Percentiles rank a stretch among this genome's conserved stretches.
Conservation (phyloP, 2,329 filamentous ascomycete genomes). For the Teratosphaeria zuluensis region DNA sequence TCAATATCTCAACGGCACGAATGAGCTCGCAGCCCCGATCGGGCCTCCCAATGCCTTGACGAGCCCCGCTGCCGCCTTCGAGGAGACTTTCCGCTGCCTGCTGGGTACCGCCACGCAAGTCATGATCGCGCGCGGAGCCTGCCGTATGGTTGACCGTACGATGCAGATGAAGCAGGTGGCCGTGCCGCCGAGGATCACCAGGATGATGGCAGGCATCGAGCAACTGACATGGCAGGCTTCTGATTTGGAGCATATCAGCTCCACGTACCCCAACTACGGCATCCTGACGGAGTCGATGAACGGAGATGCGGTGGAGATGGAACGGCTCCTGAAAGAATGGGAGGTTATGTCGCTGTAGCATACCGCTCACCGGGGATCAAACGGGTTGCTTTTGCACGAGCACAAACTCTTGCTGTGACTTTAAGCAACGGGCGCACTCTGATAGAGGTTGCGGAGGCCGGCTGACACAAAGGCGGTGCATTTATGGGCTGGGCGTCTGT, state of each 20-base stretch:
- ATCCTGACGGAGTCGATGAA: neutral
- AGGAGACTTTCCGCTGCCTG: neutral
- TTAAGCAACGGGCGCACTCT: no score
- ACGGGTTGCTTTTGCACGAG: neutral
- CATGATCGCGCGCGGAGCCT: neutral
- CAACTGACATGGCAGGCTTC: neutral
- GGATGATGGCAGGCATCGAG: neutral
- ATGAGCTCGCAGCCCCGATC: neutral
- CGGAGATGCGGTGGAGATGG: neutral
- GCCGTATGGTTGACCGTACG: neutral
- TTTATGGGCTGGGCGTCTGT: neutral
- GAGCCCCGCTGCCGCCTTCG: neutral
- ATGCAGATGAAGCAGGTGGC: neutral
- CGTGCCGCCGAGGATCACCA: neutral
- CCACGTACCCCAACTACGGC: neutral
- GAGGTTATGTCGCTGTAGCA: neutral
- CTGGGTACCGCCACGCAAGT: neutral
- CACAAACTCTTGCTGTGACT: no score
- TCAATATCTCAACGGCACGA: neutral
- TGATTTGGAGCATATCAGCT: neutral
- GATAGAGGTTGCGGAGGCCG: no score
- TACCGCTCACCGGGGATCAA: neutral
- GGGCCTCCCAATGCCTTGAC: neutral
- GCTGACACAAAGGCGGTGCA: neutral
- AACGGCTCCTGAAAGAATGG: neutral